Percentiles rank a stretch among this genome's conserved stretches.
phyloP scores from a whole-genome alignment of 2,329 filamentous ascomycete species.

The Nigrograna mackinnonii region DNA sequence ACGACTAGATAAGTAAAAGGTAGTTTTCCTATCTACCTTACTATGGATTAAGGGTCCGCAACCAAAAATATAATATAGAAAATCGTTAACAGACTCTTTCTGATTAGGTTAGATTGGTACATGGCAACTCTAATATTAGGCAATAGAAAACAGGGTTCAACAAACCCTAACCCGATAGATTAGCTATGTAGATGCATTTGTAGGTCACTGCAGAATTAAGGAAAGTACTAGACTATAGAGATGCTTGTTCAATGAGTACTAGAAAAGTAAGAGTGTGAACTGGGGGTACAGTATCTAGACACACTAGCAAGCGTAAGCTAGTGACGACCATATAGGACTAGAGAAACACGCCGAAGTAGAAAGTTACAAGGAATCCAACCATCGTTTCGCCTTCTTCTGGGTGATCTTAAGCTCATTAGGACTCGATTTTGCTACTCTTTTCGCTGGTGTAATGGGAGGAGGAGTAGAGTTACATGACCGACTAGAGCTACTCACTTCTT shows the following conservation, averaged over 20 bases:
- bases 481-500: slow-evolving; percentile 7
- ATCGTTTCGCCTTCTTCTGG: slow-evolving; percentile 7
- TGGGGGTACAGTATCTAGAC: slow-evolving; percentile 5
- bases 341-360: slow-evolving; percentile 6
- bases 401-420: slow-evolving; percentile 6
- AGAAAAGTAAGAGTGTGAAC: slow-evolving; percentile 6
- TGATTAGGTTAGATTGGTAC: slow-evolving; percentile 3
- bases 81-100: slow-evolving; percentile 1
- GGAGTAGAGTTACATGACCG: slow-evolving; percentile 6
- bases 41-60: not conserved
- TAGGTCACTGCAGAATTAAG: slow-evolving; percentile 5
- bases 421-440: slow-evolving; percentile 6
- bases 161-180: slow-evolving; percentile 6
- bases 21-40: slow-evolving; percentile 1
- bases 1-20: slow-evolving; percentile 1
- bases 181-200: slow-evolving; percentile 5
- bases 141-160: slow-evolving; percentile 6
- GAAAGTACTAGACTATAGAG: slow-evolving; percentile 6
- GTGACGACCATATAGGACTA: slow-evolving; percentile 7
- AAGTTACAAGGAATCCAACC: slow-evolving; percentile 7
- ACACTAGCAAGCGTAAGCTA: slow-evolving; percentile 6
- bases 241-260: slow-evolving; percentile 6
- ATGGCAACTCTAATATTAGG: slow-evolving; percentile 6
- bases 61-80: slow-evolving; percentile 1
- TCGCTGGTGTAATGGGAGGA: slow-evolving; percentile 6